Conservation (phyloP, 441 rosid species). For the Populus hybrid region DNA sequence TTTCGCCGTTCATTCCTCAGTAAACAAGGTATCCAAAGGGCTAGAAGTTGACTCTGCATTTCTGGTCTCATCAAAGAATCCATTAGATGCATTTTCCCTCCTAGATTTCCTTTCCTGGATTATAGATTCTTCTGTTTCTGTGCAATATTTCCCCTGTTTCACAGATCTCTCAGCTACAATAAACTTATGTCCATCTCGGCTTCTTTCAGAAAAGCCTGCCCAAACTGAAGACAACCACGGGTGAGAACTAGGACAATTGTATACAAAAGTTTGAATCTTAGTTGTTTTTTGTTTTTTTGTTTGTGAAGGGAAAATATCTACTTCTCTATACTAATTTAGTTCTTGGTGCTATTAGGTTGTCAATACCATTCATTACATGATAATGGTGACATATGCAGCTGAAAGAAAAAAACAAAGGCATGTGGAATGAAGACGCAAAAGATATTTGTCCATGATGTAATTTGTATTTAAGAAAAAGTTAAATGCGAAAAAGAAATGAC, state of each 20-base stretch:
- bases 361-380: background rate
- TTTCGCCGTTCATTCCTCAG: conserved; percentile 31
- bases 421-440: background rate
- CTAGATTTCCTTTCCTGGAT: conserved; percentile 59
- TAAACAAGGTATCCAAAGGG: conserved; percentile 57
- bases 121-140: conserved; percentile 60
- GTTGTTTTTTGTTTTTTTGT: background rate
- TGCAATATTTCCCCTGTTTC: conserved; percentile 55
- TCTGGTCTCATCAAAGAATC: conserved; percentile 57
- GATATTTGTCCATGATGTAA: background rate
- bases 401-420: background rate
- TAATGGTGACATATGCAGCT: background rate
- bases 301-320: background rate
- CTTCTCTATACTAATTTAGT: background rate
- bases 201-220: conserved; percentile 93
- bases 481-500: background rate
- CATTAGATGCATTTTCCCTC: conserved; percentile 50
- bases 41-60: conserved; percentile 43
- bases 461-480: background rate
- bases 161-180: conserved; percentile 66
- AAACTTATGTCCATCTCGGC: conserved; percentile 78
- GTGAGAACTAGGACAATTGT: conserved; percentile 9
- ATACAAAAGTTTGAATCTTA: background rate
- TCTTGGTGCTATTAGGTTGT: background rate
- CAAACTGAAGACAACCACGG: conserved; percentile 50